phyloP scores from a whole-genome alignment of 2,329 filamentous ascomycete genomes.

The Exserohilum turcica region DNA sequence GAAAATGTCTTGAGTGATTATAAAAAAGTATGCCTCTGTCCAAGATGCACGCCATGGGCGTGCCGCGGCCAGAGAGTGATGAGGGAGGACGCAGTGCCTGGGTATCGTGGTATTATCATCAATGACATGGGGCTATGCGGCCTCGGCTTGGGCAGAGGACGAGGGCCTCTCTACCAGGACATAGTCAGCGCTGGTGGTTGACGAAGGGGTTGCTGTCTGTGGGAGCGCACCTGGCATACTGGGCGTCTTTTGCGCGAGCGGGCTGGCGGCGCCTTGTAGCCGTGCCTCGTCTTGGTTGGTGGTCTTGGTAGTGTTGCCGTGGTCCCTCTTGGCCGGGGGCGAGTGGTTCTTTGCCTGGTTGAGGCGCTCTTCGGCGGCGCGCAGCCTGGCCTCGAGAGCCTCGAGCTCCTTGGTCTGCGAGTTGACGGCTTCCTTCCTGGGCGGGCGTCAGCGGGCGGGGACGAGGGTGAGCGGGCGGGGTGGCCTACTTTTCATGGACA shows the following conservation, averaged over 20 bases:
- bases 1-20: constrained; percentile 10
- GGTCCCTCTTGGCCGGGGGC: constrained; percentile 38
- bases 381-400: constrained; percentile 80
- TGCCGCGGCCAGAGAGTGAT: constrained; percentile 7
- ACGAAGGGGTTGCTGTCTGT: constrained; percentile 36
- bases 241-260: constrained; percentile 23
- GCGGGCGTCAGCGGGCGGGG: constrained; percentile 14
- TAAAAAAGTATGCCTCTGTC: constrained; percentile 9
- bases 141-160: constrained; percentile 26
- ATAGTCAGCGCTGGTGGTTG: constrained; percentile 44
- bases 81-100: constrained; percentile 13
- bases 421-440: constrained; percentile 78
- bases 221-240: constrained; percentile 42
- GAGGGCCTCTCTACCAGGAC: constrained; percentile 46
- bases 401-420: constrained; percentile 80
- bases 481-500: constrained; percentile 77
- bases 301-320: constrained; percentile 34
- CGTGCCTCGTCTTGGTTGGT: constrained; percentile 26
- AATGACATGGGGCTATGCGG: constrained; percentile 13
- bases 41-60: constrained; percentile 5
- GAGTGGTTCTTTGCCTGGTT: constrained; percentile 42
- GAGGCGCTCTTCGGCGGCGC: constrained; percentile 82
- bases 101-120: constrained; percentile 18
- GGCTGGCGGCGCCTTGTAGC: constrained; percentile 41
- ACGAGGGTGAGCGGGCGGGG: neutral